Percentiles rank a stretch among this genome's conserved stretches.
Evolutionary conservation across 2,329 filamentous ascomycete genomes (phyloP).

Genomic region (Bipolaris sorokiniana): DNA sequence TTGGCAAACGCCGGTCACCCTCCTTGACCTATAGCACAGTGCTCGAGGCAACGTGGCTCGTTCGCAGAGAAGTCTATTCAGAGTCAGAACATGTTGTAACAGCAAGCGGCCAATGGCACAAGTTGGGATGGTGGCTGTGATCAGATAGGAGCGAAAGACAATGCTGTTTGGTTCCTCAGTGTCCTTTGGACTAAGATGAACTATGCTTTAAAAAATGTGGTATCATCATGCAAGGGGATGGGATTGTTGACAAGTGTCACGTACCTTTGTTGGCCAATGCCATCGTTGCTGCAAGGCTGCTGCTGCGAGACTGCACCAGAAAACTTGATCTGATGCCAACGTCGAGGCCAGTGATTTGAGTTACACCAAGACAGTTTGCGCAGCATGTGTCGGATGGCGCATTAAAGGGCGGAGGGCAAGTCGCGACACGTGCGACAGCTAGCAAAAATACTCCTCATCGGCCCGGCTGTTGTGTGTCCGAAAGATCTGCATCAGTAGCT

Average conservation of each 20-base stretch:
- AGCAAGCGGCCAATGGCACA: background rate
- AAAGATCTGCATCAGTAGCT: slow-evolving; percentile 24
- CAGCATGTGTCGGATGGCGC: slow-evolving; percentile 3
- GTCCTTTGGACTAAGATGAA: slow-evolving; percentile 51
- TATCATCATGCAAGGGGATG: slow-evolving; percentile 45
- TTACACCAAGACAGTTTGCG: slow-evolving; percentile 6
- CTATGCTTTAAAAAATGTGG: slow-evolving; percentile 50
- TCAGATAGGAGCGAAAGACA: slow-evolving; percentile 55
- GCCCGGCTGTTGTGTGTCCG: slow-evolving; percentile 7
- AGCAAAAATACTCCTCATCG: slow-evolving; percentile 10
- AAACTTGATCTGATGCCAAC: background rate
- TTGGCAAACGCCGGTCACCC: slow-evolving; percentile 3
- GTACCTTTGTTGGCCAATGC: slow-evolving; percentile 27
- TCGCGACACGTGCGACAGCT: slow-evolving; percentile 1
- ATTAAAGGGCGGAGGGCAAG: slow-evolving; percentile 8
- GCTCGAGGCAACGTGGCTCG: background rate
- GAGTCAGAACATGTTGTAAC: slow-evolving; percentile 12
- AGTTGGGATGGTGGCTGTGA: slow-evolving; percentile 1
- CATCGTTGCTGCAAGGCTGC: background rate
- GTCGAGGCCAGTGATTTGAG: slow-evolving; percentile 3
- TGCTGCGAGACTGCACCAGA: background rate
- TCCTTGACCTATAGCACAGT: background rate
- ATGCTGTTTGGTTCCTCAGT: slow-evolving; percentile 50
- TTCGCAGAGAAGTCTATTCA: slow-evolving; percentile 4
- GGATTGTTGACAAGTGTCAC: slow-evolving; percentile 17